Conservation (phyloP, 306 rosid genomes). For the Trifolium dubium region DNA sequence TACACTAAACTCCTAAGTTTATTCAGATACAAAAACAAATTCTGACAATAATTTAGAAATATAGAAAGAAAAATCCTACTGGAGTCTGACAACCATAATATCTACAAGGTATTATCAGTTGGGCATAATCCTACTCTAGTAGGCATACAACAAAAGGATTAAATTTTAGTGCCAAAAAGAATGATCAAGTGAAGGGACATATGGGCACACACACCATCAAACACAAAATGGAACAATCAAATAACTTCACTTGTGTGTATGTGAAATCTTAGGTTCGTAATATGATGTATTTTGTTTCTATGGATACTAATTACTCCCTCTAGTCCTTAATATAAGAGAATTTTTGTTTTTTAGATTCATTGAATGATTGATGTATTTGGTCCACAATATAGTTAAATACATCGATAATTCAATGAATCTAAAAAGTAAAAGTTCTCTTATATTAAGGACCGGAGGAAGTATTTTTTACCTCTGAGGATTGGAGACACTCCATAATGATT, state of each 20-base stretch:
- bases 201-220: not conserved
- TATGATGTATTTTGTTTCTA: conserved; percentile 21
- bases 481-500: conserved; percentile 69
- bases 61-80: not conserved
- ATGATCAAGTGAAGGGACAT: conserved; percentile 4
- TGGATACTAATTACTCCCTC: not conserved
- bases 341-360: no score
- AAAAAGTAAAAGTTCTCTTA: no score
- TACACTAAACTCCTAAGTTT: not conserved
- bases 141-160: no score
- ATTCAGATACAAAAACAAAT: not conserved
- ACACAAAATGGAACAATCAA: conserved; percentile 24
- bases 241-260: conserved; percentile 10
- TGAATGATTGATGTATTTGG: no score
- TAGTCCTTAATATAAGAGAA: no score
- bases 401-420: no score
- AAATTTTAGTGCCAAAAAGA: not conserved
- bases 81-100: not conserved
- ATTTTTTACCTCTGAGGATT: conserved; percentile 44
- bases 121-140: no score
- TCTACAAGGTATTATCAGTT: not conserved
- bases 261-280: no score
- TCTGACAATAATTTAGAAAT: not conserved
- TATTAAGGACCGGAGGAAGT: not conserved
- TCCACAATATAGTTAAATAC: no score